Evolutionary conservation across 169 alveolate genomes (phyloP).

Genomic region (Plasmodium relictum): DNA sequence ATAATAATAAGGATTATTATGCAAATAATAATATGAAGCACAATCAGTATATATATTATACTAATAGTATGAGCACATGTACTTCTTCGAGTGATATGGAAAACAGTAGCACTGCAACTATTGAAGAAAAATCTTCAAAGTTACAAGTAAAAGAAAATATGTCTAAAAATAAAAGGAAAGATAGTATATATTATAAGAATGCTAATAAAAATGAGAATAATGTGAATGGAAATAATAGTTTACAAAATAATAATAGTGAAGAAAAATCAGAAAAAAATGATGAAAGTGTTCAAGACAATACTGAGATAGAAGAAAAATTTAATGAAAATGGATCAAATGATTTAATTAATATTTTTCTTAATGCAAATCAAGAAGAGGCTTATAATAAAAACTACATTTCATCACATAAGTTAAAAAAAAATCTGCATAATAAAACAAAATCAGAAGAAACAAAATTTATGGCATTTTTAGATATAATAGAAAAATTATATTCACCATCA

Average conservation of each 20-base stretch:
- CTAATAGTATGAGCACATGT: background rate
- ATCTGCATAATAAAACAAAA: slow-evolving; percentile 14
- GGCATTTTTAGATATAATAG: slow-evolving; percentile 70
- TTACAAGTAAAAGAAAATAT: background rate
- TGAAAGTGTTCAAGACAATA: background rate
- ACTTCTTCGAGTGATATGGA: slow-evolving; percentile 5
- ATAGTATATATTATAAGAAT: background rate
- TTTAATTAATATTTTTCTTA: background rate
- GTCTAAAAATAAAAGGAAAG: background rate
- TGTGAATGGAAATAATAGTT: background rate
- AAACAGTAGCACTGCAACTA: background rate
- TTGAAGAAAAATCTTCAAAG: background rate
- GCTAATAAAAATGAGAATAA: background rate
- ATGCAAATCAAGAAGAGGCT: slow-evolving; percentile 25
- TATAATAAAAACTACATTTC: background rate
- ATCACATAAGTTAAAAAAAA: slow-evolving; percentile 10
- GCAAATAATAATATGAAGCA: background rate
- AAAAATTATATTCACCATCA: slow-evolving; percentile 17
- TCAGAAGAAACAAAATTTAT: slow-evolving; percentile 27
- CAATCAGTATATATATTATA: background rate
- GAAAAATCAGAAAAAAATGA: background rate
- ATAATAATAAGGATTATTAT: slow-evolving; percentile 18
- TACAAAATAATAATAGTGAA: background rate
- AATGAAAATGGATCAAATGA: background rate
- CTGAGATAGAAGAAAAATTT: background rate